Conservation (phyloP, 73 alveolate species). For the Stentor roeselii region DNA sequence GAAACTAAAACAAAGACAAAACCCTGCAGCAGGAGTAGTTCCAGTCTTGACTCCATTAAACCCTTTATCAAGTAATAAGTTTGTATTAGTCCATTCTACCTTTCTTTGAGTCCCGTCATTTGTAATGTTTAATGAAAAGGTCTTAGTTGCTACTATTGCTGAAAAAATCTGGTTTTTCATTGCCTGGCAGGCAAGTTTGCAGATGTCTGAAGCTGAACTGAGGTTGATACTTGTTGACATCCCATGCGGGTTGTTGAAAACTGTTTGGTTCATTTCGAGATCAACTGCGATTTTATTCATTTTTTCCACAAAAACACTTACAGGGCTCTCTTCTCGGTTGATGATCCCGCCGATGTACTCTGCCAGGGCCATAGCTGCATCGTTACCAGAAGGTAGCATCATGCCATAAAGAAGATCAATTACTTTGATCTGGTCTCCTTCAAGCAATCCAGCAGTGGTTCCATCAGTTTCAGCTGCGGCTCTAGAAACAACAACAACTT, state of each 20-base stretch:
- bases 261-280: neutral
- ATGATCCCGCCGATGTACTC: conserved; percentile 37
- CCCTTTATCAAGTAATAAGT: conserved; percentile 55
- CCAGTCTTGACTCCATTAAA: conserved; percentile 61
- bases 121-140: too few species aligned
- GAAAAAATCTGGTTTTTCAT: neutral
- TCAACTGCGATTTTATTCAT: neutral
- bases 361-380: conserved; percentile 60
- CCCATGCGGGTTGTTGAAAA: conserved; percentile 4
- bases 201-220: neutral
- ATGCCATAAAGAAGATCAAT: conserved; percentile 26
- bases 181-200: neutral
- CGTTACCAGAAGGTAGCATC: conserved; percentile 65
- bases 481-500: neutral
- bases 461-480: neutral
- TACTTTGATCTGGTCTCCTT: neutral
- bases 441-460: neutral
- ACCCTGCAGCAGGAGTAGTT: conserved; percentile 59
- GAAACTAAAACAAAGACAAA: conserved; percentile 37
- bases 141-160: too few species aligned
- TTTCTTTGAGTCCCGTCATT: too few species aligned
- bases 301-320: neutral
- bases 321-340: neutral
- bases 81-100: conserved; percentile 39
- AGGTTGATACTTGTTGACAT: neutral